Percentiles rank a stretch among this genome's conserved stretches.
These are phyloP conservation scores for Ceratocystis colombiana DNA, from an alignment of 2,329 filamentous ascomycete species.

Conservation along the genomic window DNA sequence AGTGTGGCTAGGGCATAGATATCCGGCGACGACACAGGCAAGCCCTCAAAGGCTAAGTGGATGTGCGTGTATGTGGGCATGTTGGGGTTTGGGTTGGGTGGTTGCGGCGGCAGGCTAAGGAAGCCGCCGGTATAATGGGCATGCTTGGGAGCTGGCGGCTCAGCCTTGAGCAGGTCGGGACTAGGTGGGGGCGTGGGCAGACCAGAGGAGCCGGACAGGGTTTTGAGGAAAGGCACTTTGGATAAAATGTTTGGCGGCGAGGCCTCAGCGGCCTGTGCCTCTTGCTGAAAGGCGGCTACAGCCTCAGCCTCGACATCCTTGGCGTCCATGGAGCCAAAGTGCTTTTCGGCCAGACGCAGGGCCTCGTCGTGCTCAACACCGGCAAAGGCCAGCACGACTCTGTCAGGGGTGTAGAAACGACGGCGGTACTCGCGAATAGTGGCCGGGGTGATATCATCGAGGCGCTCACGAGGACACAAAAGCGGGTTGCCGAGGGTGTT, in stretches of 20 bases:
- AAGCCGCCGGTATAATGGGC: conserved; percentile 77
- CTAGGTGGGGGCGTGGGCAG: conserved; percentile 37
- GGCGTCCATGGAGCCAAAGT: conserved; percentile 79
- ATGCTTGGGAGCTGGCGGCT: conserved; percentile 57
- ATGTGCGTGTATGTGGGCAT: conserved; percentile 80
- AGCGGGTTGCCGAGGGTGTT: conserved; percentile 93
- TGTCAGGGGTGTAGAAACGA: conserved; percentile 76
- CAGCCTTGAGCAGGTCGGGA: conserved; percentile 32
- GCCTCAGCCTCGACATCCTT: conserved; percentile 29
- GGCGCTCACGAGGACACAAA: conserved; percentile 75
- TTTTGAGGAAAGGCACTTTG: conserved; percentile 83
- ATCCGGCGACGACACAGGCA: conserved; percentile 80
- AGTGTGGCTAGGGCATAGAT: conserved; percentile 94
- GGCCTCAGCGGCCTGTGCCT: conserved; percentile 47
- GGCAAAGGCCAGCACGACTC: conserved; percentile 90
- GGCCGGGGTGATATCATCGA: conserved; percentile 61
- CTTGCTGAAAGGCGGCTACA: conserved; percentile 38
- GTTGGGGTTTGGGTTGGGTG: conserved; percentile 65
- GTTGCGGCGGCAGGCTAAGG: conserved; percentile 70
- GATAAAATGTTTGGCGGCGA: conserved; percentile 58
- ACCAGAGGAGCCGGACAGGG: conserved; percentile 61
- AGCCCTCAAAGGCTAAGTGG: conserved; percentile 88
- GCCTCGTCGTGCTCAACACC: conserved; percentile 76
- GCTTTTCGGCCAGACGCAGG: conserved; percentile 65
- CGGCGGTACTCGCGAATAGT: conserved; percentile 71